Evolutionary conservation across 2,329 filamentous ascomycete species (phyloP), one percentile per base, ranked within the genome.

Genomic region (Trichoderma hamatum): DNA sequence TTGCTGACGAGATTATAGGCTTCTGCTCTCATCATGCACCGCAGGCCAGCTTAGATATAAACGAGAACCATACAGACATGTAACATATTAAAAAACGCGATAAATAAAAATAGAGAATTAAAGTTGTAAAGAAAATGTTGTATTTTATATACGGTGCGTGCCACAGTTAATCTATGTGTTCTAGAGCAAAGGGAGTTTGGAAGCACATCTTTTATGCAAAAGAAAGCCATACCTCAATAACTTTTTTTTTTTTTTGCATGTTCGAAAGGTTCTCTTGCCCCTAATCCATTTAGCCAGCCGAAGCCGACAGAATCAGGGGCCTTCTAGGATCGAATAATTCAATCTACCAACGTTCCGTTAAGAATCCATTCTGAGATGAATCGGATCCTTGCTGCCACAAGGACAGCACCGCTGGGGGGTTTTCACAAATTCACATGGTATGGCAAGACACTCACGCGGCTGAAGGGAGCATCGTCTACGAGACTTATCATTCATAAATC

Each of bases 301-400:
- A 72, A 72, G 71, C 54, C 71, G 74, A 72, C 74, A 65, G 75
- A 73, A 72, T 76, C 67, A 74, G 75, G 75, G 74, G 80, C 79
- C 80, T 81, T 81, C 80, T 81, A 76, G 75, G 74, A 65, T 74
- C 79, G 77, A 80, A 68, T 70, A 68, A 67, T 75, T 79, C 74
- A 46, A 82, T 92, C 84, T 93, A 78, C 91, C 90, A 92, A 91
- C 89, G 90, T 88, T 93, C 90, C 91, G 90, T 93, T 92, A 90
- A 90, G 89, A 84, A 85, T 86, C 84, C 82, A 85, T 88, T 86
- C 87, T 90, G 84, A 83, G 86, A 78, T 85, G 84, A 89, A 87
- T 84, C 82, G 82, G 86, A 88, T 83, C 86, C 90, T 86, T 90
- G 90, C 90, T 86, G 85, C 85, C 90, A 84, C 86, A 86, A 76